phyloP scores from a whole-genome alignment of 495 filamentous ascomycete species.

The Cairneyella variabilis region DNA sequence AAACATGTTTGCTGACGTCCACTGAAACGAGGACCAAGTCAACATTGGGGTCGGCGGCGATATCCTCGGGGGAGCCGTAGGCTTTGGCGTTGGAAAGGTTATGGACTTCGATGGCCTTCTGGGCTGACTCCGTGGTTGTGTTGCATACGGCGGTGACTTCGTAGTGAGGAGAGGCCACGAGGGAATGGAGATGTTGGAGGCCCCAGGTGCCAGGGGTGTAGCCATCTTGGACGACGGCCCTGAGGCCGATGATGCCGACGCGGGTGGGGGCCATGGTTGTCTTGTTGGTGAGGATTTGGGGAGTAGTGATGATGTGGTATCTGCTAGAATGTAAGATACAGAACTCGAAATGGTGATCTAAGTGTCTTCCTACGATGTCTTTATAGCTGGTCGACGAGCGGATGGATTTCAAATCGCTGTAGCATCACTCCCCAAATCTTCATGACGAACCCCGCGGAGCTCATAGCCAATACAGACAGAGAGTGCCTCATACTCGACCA shows the following conservation, averaged over 20 bases:
- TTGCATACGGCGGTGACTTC: conserved; percentile 56
- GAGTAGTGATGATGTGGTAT: no score
- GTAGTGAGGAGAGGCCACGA: conserved; percentile 42
- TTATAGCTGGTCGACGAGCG: no score
- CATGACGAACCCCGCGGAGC: no score
- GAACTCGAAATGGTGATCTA: no score
- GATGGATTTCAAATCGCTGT: no score
- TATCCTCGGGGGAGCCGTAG: conserved; percentile 42
- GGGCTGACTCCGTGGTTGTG: conserved; percentile 42
- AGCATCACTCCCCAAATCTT: no score
- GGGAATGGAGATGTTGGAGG: conserved; percentile 49
- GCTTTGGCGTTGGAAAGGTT: conserved; percentile 37
- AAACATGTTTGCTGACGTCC: conserved; percentile 41
- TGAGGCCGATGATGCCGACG: conserved; percentile 56
- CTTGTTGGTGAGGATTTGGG: no score
- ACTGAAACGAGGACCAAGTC: conserved; percentile 47
- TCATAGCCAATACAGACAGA: no score
- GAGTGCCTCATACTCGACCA: no score
- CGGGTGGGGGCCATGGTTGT: conserved; percentile 45
- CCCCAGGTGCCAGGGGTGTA: conserved; percentile 38
- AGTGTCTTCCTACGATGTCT: no score
- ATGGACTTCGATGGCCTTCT: conserved; percentile 37
- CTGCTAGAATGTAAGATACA: no score
- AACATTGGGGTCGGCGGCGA: conserved; percentile 48
- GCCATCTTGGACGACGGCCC: not conserved